phyloP scores from a whole-genome alignment of 768 basidiomycete species.

The Leccinum barrowsii region DNA sequence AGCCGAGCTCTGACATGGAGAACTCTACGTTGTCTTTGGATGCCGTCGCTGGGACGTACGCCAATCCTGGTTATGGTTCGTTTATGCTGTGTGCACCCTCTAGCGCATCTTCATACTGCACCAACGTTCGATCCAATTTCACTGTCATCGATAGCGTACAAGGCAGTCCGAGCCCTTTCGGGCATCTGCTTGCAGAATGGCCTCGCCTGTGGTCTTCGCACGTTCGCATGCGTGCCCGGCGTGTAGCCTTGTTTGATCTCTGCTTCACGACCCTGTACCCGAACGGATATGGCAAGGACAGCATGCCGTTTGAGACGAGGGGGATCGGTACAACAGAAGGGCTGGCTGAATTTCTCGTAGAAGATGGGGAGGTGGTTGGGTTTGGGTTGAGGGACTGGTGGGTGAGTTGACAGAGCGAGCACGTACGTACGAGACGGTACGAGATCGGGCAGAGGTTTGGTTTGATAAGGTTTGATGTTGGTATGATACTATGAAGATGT shows the following conservation, averaged over 20 bases:
- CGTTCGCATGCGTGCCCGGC: constrained; percentile 26
- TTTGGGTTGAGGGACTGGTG: constrained; percentile 23
- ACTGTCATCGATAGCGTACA: no score
- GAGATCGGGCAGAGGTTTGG: constrained; percentile 31
- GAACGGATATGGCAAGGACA: constrained; percentile 36
- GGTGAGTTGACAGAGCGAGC: constrained; percentile 19
- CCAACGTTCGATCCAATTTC: no score
- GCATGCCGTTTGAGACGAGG: constrained; percentile 30
- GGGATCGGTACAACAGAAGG: constrained; percentile 1
- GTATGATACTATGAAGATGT: neutral
- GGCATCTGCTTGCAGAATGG: constrained; percentile 32
- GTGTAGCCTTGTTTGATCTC: constrained; percentile 21
- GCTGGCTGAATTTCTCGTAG: constrained; percentile 22
- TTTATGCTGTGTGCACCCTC: no score
- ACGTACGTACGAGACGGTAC: constrained; percentile 18
- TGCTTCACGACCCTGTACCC: constrained; percentile 31
- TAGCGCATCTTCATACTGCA: no score
- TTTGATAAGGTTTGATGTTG: constrained; percentile 21
- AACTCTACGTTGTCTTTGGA: no score
- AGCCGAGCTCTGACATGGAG: no score
- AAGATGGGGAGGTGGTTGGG: constrained; percentile 28
- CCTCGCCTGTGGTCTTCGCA: constrained; percentile 36
- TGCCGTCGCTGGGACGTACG: no score
- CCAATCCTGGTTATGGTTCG: no score
- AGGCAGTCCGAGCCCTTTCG: neutral